Base-by-base conservation (phyloP, 73 alveolate genomes). In the Breviolum minutum region DNA sequence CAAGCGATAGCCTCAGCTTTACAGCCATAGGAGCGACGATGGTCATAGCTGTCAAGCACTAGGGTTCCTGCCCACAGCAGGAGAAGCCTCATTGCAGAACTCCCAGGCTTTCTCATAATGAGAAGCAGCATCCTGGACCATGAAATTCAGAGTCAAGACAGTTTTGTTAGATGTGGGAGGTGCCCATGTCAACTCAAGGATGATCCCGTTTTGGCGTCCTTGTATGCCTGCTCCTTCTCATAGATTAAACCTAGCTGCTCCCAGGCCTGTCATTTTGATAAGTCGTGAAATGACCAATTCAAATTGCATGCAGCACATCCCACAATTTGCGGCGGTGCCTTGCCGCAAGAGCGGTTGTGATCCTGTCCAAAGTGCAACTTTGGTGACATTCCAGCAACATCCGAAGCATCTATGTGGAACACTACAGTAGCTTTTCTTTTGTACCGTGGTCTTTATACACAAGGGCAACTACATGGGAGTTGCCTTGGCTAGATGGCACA, bases 71-170 rank as follows among this genome's bases (percentile, higher is more conserved):
- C 97, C 99, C 32, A 99, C 99, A 48, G 99, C 96, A 40, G 99
- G 99, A 92, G 99, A 99, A 88, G 99, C 99, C 96, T 99, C 99
- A 95, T 99, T 99, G 95, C 99, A 99, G 99, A 99, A 99, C 92
- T 99, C 99, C 99, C 99, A 99, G 79, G 99, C 99, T 77, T 93
- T 93, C 86, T 99, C 99, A 95, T 99, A 99, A 95, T 99, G 99
- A 60, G 99, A 95, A 85, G 99, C 99, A 61, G 99, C 99, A 68
- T 93, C 98, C 96, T 90, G 73, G 68, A 24, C 7, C 3, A 0
- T 40, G 54, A 3, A 40, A 40, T 40, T 40, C 54, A 40, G 54
- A 40, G 54, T 40, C 54, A 40, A 40, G 54, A 40, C 54, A 40
- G 0, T 40, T 3, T 40, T 40, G 54, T 40, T 40, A 40, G n/a